Conservation (phyloP, 2,329 filamentous ascomycete genomes). For the Didymella pinodella region DNA sequence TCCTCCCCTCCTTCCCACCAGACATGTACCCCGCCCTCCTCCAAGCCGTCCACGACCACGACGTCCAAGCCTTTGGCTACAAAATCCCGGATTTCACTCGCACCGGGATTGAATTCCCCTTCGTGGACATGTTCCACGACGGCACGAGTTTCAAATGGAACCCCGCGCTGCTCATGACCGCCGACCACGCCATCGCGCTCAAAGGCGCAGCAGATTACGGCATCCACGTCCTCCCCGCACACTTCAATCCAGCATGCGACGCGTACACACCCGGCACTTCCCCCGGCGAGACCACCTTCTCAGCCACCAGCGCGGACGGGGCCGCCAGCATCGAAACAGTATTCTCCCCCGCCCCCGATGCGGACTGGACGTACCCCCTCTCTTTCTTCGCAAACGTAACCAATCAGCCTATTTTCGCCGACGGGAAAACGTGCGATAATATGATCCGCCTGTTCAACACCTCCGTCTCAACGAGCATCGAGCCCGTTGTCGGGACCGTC, state of each 20-base stretch:
- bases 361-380: conserved; percentile 49
- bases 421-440: conserved; percentile 55
- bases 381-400: conserved; percentile 60
- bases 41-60: conserved; percentile 61
- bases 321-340: conserved; percentile 26
- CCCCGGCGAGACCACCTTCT: conserved; percentile 28
- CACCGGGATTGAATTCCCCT: conserved; percentile 63
- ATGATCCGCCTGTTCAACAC: conserved; percentile 59
- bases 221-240: conserved; percentile 52
- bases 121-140: conserved; percentile 62
- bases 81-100: conserved; percentile 59
- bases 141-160: conserved; percentile 62
- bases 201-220: conserved; percentile 59
- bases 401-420: conserved; percentile 61
- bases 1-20: conserved; percentile 60
- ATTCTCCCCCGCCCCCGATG: conserved; percentile 19
- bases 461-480: conserved; percentile 50
- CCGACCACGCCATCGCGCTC: conserved; percentile 54
- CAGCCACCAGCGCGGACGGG: conserved; percentile 26
- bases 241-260: conserved; percentile 59
- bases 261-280: conserved; percentile 51
- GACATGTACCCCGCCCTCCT: conserved; percentile 64
- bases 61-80: conserved; percentile 56
- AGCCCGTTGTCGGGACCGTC: conserved; percentile 47
- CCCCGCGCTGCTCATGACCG: conserved; percentile 58